Evolutionary conservation across 495 filamentous ascomycete species (phyloP), one percentile per base, ranked within the genome.

Genomic region (Aspergillus cristatus): DNA sequence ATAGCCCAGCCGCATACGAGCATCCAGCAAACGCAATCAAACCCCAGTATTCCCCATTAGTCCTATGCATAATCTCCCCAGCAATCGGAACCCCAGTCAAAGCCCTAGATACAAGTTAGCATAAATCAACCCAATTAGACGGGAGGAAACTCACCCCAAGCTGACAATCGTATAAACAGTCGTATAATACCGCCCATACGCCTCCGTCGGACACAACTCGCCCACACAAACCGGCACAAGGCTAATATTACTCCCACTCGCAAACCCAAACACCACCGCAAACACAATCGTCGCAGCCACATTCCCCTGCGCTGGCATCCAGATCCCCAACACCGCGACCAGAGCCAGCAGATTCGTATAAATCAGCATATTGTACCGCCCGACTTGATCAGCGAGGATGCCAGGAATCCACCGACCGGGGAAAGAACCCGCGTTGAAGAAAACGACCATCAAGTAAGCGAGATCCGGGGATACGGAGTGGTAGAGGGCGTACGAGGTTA

Each of bases 21-120:
- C 60, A 58, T 1, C 70, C 71, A 4, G 73, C 71, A 35, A 71
- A 63, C 0, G 68, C 34, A 44, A 78, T 74, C 30, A 81, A 47
- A 0, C 70, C 71, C 60, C 62, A 63, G 2, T 59, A 53, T 38
- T 56, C 41, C 10, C 50, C 46, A 2, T 46, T 26, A 49, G 65
- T 51, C 34, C 57, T 40, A 25, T 60, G 59, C 5, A 54, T 42
- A 17, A 57, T 58, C 30, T 57, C 46, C 2, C 87, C 86, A 0
- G 80, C 86, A 41, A 93, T 89, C 1, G 86, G 87, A 12, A 90
- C 71, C 5, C 84, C 84, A 10, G 78, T 86, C 34, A 93, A 62
- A 18, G 62, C 69, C 7, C 53, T 50, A 34, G 24, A 13, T 13
- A 36, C 16, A 24, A 11, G 48, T 14, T 22, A 14, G 13, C 12